phyloP scores from a whole-genome alignment of 805 yeast genomes.

The Spathaspora gorwiae region DNA sequence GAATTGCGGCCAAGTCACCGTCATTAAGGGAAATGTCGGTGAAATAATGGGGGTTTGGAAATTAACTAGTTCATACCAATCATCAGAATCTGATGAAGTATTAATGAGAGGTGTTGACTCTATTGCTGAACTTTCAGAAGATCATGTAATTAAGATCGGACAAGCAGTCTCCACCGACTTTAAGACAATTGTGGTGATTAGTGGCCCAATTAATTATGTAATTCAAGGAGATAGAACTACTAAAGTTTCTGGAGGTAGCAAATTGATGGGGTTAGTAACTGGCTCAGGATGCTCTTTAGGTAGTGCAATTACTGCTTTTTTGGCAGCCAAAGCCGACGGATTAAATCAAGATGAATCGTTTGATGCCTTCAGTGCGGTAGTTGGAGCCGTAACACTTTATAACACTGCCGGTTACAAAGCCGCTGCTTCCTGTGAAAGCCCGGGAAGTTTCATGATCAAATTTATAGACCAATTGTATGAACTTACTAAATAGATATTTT shows the following conservation, averaged over 20 bases:
- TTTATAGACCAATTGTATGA: conserved; percentile 42
- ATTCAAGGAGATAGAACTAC: conserved; percentile 13
- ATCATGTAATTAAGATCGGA: conserved; percentile 37
- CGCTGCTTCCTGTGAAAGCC: conserved; percentile 36
- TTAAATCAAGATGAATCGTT: conserved; percentile 1
- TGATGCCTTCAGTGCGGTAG: conserved; percentile 42
- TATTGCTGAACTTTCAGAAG: conserved; percentile 17
- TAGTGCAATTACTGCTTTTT: conserved; percentile 56
- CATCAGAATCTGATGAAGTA: conserved; percentile 18
- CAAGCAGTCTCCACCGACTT: conserved; percentile 45
- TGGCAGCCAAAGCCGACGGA: conserved; percentile 41
- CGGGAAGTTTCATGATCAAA: conserved; percentile 48
- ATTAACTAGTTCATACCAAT: conserved; percentile 19
- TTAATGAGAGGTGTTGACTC: conserved; percentile 75
- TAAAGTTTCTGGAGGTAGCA: conserved; percentile 52
- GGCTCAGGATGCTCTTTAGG: conserved; percentile 86
- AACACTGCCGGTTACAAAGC: conserved; percentile 61
- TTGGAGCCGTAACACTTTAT: conserved; percentile 53
- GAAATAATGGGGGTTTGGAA: conserved; percentile 64
- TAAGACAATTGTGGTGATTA: conserved; percentile 61
- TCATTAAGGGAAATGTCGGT: conserved; percentile 83
- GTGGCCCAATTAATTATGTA: conserved; percentile 47
- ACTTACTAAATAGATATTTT: conserved; percentile 1
- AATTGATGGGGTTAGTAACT: conserved; percentile 62
- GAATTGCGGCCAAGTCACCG: conserved; percentile 53